phyloP scores from a whole-genome alignment of 441 rosid species.

The Syzygium syzygioides region DNA sequence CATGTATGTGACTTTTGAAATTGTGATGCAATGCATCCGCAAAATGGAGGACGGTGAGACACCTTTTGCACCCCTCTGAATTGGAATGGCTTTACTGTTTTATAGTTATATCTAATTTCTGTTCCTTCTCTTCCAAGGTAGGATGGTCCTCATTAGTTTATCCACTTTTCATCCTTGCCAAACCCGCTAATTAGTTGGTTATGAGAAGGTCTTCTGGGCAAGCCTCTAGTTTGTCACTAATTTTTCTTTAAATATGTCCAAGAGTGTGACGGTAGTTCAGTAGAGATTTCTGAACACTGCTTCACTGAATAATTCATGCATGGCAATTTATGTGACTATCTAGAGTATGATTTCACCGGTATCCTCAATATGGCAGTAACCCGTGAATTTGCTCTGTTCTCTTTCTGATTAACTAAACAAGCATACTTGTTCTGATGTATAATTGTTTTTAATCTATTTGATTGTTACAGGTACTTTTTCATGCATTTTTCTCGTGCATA shows the following conservation, averaged over 20 bases:
- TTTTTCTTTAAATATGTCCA: background rate
- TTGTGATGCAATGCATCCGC: background rate
- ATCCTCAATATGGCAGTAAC: background rate
- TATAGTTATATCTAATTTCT: background rate
- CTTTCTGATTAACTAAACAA: background rate
- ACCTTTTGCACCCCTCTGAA: background rate
- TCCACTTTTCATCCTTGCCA: background rate
- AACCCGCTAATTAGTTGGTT: background rate
- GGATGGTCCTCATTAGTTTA: background rate
- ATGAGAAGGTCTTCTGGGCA: background rate
- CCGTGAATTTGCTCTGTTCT: background rate
- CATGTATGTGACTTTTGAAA: background rate
- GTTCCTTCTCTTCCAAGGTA: background rate
- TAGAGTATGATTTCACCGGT: background rate
- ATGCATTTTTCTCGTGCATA: background rate
- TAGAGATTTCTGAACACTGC: background rate
- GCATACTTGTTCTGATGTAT: background rate
- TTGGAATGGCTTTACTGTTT: background rate
- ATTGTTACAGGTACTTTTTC: background rate
- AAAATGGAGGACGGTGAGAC: background rate
- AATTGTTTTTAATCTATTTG: background rate
- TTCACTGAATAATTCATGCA: background rate
- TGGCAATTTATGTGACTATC: background rate
- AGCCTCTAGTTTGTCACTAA: background rate
- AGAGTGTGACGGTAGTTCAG: background rate